Evolutionary conservation across 345 rosid genomes (phyloP).

Genomic region (Citrus mangshanensis): DNA sequence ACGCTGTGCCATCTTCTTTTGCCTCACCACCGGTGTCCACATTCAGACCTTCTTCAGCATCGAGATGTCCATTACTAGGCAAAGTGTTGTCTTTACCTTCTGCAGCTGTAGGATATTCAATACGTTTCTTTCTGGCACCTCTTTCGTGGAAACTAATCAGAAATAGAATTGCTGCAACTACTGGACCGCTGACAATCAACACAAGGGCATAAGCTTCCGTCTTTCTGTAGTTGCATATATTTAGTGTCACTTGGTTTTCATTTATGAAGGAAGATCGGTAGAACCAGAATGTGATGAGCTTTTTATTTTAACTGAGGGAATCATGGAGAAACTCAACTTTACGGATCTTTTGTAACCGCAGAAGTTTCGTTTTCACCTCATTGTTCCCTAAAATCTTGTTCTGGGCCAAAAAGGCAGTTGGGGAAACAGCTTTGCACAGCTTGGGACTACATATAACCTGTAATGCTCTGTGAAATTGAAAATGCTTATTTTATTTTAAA

Average conservation of each 20-base stretch:
- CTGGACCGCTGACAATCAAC: background rate
- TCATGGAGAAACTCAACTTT: background rate
- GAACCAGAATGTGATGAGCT: background rate
- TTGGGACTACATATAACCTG: background rate
- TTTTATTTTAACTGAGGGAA: background rate
- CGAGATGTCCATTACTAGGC: too few relatives aligned
- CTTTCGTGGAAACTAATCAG: background rate
- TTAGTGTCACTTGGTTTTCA: background rate
- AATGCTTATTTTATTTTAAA: too few relatives aligned
- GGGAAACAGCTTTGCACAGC: background rate
- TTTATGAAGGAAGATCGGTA: background rate
- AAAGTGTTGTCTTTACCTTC: too few relatives aligned
- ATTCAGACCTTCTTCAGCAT: too few relatives aligned
- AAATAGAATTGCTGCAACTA: background rate
- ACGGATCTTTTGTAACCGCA: background rate
- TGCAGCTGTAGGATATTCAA: background rate
- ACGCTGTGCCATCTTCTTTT: too few relatives aligned
- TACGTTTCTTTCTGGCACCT: background rate
- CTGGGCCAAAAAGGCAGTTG: background rate
- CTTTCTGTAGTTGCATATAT: background rate
- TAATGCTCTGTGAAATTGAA: background rate
- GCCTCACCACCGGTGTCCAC: too few relatives aligned
- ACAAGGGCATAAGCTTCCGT: background rate
- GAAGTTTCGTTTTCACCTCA: background rate
- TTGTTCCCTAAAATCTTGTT: too few relatives aligned